Evolutionary conservation across 1,284 basidiomycete species (phyloP).

Genomic region (Phellopilus nigrolimitatus): DNA sequence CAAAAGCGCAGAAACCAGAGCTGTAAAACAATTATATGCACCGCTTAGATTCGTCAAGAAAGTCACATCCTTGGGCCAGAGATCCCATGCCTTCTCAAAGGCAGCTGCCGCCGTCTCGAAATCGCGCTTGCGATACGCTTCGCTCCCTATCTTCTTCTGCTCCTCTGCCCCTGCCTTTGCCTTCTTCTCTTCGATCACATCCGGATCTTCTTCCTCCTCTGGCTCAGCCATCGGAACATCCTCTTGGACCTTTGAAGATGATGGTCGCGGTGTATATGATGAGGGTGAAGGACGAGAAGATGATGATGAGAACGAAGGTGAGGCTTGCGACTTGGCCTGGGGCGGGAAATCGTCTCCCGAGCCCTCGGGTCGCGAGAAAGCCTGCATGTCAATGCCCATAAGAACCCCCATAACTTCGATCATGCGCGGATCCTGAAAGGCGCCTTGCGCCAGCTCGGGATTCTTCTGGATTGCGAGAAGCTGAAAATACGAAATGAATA

Average conservation of each 20-base stretch:
- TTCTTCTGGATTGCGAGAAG: slow-evolving; percentile 60
- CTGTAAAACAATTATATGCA: slow-evolving; percentile 49
- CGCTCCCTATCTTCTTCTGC: slow-evolving; percentile 75
- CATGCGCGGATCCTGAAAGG: slow-evolving; percentile 84
- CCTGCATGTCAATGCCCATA: slow-evolving; percentile 93
- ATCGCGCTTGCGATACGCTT: slow-evolving; percentile 82
- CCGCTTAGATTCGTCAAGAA: slow-evolving; percentile 89
- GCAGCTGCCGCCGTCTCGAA: slow-evolving; percentile 69
- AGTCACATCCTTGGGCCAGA: slow-evolving; percentile 90
- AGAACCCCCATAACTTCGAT: slow-evolving; percentile 89
- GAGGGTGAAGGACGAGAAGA: slow-evolving; percentile 37
- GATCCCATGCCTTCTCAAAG: slow-evolving; percentile 89
- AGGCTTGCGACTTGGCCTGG: slow-evolving; percentile 52
- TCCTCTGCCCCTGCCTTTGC: slow-evolving; percentile 72
- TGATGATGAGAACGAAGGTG: slow-evolving; percentile 47
- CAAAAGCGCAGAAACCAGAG: slow-evolving; percentile 41
- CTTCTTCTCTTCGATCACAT: slow-evolving; percentile 52
- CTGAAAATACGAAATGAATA: slow-evolving; percentile 30
- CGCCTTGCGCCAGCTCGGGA: slow-evolving; percentile 52
- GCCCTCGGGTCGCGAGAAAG: slow-evolving; percentile 81
- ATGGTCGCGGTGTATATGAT: slow-evolving; percentile 38
- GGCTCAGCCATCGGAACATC: slow-evolving; percentile 50
- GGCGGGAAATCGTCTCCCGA: slow-evolving; percentile 72
- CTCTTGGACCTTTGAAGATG: slow-evolving; percentile 35
- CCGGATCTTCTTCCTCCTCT: slow-evolving; percentile 52